Evolutionary conservation across 2,329 filamentous ascomycete species (phyloP).

Genomic region (Trichoderma harzianum): DNA sequence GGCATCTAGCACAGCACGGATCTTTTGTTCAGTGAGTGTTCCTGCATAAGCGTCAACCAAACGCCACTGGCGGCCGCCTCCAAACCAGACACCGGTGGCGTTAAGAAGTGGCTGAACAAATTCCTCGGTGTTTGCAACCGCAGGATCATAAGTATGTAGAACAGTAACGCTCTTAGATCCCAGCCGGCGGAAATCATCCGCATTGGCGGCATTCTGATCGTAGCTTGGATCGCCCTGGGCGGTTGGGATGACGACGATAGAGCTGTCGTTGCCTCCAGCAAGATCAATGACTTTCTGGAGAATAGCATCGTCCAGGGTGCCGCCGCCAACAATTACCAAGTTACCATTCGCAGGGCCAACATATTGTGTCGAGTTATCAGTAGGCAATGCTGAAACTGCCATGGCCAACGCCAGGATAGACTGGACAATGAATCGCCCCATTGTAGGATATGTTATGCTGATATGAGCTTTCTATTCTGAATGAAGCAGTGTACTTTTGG

Average conservation of each 20-base stretch:
- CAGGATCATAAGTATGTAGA: background rate
- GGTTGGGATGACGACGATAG: constrained; percentile 6
- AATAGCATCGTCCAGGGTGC: background rate
- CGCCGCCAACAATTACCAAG: constrained; percentile 3
- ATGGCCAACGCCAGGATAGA: background rate
- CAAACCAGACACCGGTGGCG: constrained; percentile 7
- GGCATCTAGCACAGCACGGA: constrained; percentile 1
- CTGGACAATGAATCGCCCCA: background rate
- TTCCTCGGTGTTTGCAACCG: constrained; percentile 2
- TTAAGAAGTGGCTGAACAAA: constrained; percentile 8
- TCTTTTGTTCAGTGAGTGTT: background rate
- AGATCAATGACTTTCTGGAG: constrained; percentile 3
- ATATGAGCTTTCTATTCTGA: background rate
- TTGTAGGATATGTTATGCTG: background rate
- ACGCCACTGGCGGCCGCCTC: constrained; percentile 11
- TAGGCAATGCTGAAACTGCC: background rate
- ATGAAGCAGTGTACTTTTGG: background rate
- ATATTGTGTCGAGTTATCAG: background rate
- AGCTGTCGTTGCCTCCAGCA: background rate
- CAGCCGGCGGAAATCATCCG: background rate
- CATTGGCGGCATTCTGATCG: constrained; percentile 6
- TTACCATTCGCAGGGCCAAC: constrained; percentile 10
- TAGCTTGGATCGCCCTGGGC: constrained; percentile 6
- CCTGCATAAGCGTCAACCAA: constrained; percentile 7
- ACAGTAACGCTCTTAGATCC: constrained; percentile 2